Percentiles rank a stretch among this genome's conserved stretches.
phyloP scores from a whole-genome alignment of 2,329 filamentous ascomycete species.

The Pestalotiopsis sp. region DNA sequence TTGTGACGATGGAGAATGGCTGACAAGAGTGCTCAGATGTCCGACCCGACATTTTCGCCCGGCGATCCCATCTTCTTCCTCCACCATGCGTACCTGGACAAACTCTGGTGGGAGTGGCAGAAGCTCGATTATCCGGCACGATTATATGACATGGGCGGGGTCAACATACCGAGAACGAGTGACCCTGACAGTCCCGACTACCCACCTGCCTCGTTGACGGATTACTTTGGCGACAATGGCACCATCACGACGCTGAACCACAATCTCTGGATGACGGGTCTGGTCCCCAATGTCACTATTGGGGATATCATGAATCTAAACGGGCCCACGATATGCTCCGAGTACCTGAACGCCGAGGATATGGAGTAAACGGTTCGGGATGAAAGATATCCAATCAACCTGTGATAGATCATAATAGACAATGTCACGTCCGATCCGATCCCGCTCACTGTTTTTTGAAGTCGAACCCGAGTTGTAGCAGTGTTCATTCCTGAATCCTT shows the following conservation, averaged over 20 bases:
- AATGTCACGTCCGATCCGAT: neutral
- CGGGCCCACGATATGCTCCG: constrained; percentile 23
- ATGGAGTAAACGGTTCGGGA: neutral
- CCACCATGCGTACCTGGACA: constrained; percentile 28
- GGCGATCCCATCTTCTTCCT: constrained; percentile 30
- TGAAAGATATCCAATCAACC: neutral
- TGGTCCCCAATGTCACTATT: constrained; percentile 29
- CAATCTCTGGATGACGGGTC: constrained; percentile 26
- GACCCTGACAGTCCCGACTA: constrained; percentile 2
- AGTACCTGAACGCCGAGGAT: constrained; percentile 18
- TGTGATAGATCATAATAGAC: neutral
- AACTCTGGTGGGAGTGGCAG: constrained; percentile 30
- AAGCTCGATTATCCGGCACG: constrained; percentile 21
- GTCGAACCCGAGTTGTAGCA: too few species aligned
- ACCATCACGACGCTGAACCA: constrained; percentile 29
- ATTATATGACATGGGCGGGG: constrained; percentile 17
- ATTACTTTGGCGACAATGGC: constrained; percentile 27
- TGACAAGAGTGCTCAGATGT: neutral
- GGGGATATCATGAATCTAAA: constrained; percentile 28
- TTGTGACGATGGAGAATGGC: neutral
- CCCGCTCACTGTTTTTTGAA: too few species aligned
- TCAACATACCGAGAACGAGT: neutral
- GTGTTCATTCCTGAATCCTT: too few species aligned
- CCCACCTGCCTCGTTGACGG: constrained; percentile 12
- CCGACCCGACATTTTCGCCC: neutral